Evolutionary conservation across 495 filamentous ascomycete genomes (phyloP), one percentile per base, ranked within the genome.

Genomic region (Amorphotheca resinae): DNA sequence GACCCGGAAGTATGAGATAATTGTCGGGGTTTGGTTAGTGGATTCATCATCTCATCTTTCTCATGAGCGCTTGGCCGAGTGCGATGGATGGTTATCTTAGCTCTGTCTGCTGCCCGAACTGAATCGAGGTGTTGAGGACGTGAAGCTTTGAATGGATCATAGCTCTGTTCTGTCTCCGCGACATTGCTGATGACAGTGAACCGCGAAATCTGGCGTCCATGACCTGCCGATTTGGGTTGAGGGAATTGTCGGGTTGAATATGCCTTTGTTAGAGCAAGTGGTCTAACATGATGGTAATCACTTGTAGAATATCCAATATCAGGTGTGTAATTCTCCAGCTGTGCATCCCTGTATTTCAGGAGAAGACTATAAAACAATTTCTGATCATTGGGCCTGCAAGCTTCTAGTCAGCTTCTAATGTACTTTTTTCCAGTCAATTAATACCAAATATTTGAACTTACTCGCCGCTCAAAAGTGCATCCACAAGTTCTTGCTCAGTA

Each of bases 331-430:
- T 93, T 84, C 54, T 95, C 87, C 9, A 93, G 55, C 41, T 87
- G 76, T 26, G 82, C 77, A 39, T 95, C 79, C 16, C 82, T 69
- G 57, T 93, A 88, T 50, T 76, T 79, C 45, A 79, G 62, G 17
- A 98, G 74, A 0, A 89, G 72, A 55, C 73, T 79, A 65, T 96
- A 98, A 51, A 96, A 93, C 54, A 87, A 66, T 49, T 93, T 88
- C 54, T 95, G 85, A 25, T 93, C 82, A 45, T 89, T 95, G 1
- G 69, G 66, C 48, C 85, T 93, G 43, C 25, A 28, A 28, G 5
- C 35, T 9, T 41, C 17, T 12, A 7, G 44, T 54, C 20, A 54
- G 34, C 22, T n/a, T n/a, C n/a, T n/a, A n/a, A n/a, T n/a, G n/a
- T 32, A 38, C 22, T 22, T 30, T 32, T 26, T 6, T 35, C 33